Percentiles rank a stretch among this genome's conserved stretches.
These are phyloP conservation scores for Neoarthrinium moseri DNA, from an alignment of 2,329 filamentous ascomycete genomes.

Conservation along the genomic window DNA sequence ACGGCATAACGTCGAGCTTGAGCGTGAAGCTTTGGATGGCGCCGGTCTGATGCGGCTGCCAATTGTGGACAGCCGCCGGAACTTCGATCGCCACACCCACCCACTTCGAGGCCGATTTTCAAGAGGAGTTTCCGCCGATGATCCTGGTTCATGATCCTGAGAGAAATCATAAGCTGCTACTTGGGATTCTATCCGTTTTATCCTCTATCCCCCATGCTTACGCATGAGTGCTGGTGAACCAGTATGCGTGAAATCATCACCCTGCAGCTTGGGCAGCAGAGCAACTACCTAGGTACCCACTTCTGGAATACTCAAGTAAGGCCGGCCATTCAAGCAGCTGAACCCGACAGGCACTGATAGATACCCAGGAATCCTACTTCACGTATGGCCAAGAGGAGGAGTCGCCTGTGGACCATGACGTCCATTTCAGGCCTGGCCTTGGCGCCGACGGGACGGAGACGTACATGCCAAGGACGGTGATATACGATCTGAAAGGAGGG, in stretches of 20 bases:
- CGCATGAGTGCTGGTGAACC: slow-evolving; percentile 7
- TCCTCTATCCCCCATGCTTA: too few relatives aligned
- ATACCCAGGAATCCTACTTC: slow-evolving; percentile 85
- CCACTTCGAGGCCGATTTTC: too few relatives aligned
- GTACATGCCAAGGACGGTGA: slow-evolving; percentile 84
- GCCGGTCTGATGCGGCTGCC: background rate
- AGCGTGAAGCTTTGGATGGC: background rate
- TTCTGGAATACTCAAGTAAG: slow-evolving; percentile 93
- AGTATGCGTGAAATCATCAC: slow-evolving; percentile 93
- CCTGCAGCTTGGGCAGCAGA: slow-evolving; percentile 86
- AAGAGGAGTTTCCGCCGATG: too few relatives aligned
- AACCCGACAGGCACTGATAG: background rate
- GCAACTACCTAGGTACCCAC: slow-evolving; percentile 91
- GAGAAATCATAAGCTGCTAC: too few relatives aligned
- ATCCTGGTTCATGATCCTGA: too few relatives aligned
- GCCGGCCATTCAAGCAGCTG: background rate
- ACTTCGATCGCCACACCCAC: background rate
- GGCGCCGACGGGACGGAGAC: slow-evolving; percentile 85
- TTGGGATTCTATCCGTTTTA: too few relatives aligned
- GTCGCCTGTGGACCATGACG: slow-evolving; percentile 73
- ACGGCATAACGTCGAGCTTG: background rate
- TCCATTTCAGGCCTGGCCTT: slow-evolving; percentile 84
- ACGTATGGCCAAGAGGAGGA: slow-evolving; percentile 72
- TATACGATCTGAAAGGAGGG: slow-evolving; percentile 93
- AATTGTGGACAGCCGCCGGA: slow-evolving; percentile 3